These are phyloP conservation scores for Xylariaceae sp. DNA, from an alignment of 2,329 filamentous ascomycete genomes.

Conservation along the genomic window DNA sequence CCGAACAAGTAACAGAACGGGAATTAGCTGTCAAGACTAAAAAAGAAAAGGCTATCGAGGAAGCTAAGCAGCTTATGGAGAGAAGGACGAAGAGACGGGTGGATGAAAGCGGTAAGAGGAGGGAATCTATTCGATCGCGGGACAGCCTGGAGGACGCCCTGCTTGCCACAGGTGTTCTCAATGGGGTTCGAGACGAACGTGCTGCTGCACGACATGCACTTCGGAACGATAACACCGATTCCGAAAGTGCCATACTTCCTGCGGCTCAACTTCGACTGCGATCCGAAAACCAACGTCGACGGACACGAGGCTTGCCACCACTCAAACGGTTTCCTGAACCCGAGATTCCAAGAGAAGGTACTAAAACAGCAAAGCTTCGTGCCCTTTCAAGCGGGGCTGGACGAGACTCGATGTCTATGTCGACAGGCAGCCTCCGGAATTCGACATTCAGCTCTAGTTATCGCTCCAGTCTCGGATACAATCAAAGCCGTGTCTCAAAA, in stretches of 20 bases:
- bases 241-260: constrained; percentile 11
- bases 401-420: constrained; percentile 29
- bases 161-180: constrained; percentile 29
- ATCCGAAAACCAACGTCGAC: constrained; percentile 30
- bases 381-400: constrained; percentile 24
- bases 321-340: constrained; percentile 27
- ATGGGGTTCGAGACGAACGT: constrained; percentile 25
- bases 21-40: constrained; percentile 20
- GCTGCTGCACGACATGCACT: constrained; percentile 26
- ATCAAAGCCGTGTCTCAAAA: constrained; percentile 33
- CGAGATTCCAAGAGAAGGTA: constrained; percentile 26
- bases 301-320: constrained; percentile 26
- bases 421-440: constrained; percentile 31
- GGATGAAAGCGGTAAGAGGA: constrained; percentile 17
- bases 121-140: constrained; percentile 19
- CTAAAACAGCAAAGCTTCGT: constrained; percentile 31
- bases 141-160: constrained; percentile 29
- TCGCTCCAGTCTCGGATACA: constrained; percentile 33
- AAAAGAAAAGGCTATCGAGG: constrained; percentile 20
- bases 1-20: constrained; percentile 28
- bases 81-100: constrained; percentile 20
- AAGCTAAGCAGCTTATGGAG: constrained; percentile 25
- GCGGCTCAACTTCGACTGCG: constrained; percentile 24
- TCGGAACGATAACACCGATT: constrained; percentile 16
- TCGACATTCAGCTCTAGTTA: constrained; percentile 35